A percentile compares a stretch with the other conserved stretches of the same genome.
Conservation (phyloP, 148 eudicot species). For the Simmondsia chinensis region DNA sequence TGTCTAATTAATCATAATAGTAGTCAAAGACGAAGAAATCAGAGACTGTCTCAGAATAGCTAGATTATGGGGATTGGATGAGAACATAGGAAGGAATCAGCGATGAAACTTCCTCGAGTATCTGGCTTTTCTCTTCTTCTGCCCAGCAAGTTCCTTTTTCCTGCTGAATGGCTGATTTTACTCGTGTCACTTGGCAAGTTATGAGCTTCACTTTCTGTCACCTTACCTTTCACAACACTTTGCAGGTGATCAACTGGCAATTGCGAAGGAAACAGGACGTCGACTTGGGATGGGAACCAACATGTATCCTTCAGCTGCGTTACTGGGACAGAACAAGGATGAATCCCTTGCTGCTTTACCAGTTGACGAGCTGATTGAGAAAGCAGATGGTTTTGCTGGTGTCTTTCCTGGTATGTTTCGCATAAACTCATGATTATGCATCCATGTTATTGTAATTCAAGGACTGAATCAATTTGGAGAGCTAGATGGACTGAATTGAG, state of each 20-base stretch:
- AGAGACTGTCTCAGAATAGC: no score
- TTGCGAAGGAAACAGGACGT: slow-evolving; percentile 49
- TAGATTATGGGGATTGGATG: no score
- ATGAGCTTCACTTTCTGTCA: not conserved
- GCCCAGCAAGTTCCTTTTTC: no score
- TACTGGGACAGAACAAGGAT: slow-evolving; percentile 39
- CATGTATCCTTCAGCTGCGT: slow-evolving; percentile 47
- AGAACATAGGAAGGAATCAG: no score
- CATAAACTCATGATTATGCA: not conserved
- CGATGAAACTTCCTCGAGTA: no score
- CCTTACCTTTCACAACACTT: slow-evolving; percentile 4
- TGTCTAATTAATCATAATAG: no score
- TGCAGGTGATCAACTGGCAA: slow-evolving; percentile 47
- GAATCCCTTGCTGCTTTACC: slow-evolving; percentile 33
- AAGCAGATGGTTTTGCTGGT: slow-evolving; percentile 55
- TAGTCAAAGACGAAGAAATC: no score
- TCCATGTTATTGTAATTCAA: not conserved
- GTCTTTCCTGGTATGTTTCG: slow-evolving; percentile 42
- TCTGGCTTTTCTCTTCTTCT: no score
- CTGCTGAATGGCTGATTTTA: no score
- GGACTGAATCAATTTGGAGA: not conserved
- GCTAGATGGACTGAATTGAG: not conserved
- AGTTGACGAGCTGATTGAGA: slow-evolving; percentile 44
- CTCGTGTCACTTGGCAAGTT: no score
- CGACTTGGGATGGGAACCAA: slow-evolving; percentile 52